Base-by-base conservation (phyloP, 768 basidiomycete genomes). In the Suillus discolor region DNA sequence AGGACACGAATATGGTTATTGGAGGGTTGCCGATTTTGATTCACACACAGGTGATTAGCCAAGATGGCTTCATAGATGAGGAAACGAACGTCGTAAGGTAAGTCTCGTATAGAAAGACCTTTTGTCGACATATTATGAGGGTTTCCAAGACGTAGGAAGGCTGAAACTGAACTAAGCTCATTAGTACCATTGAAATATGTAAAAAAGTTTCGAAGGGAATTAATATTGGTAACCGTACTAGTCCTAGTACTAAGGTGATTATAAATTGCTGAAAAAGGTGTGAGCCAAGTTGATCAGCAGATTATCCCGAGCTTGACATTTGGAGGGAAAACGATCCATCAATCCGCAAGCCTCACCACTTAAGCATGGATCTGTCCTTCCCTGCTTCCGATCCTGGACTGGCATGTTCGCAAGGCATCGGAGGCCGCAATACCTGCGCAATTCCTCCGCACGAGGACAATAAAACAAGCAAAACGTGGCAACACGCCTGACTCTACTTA, bases 41-140 rank as follows among this genome's bases (percentile, higher is more conserved):
- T 45, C 34, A 78, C 63, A 12, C 54, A 62, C 38, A 68, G 72
- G 57, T 74, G 70, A 23, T 73, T 73, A 9, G 59, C 62, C 61
- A 82, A 71, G 64, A 76, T 70, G 41, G 63, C 41, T 0, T 71
- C 68, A 69, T 80, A 82, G 23, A 81, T 69, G 49, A 71, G n/a
- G 39, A 79, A 66, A 54, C 81, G 81, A 9, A 79, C 34, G 59
- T 78, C 80, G 57, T 71, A 55, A 6, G 80, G 79, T 7, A 81
- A 51, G 42, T 63, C 45, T 31, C 78, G 72, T 12, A 80, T 70
- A 8, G 39, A 47, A 25, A 49, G 39, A 13, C 36, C 28, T 34
- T 55, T n/a, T 13, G 13, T 62, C 25, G 59, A 42, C 41, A 60
- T 42, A 16, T 12, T 20, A 38, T 20, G 18, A 54, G 1, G 53